These are phyloP conservation scores for Diplosphaera chodatii DNA, from an alignment of 139 green algal genomes.

Conservation along the genomic window DNA sequence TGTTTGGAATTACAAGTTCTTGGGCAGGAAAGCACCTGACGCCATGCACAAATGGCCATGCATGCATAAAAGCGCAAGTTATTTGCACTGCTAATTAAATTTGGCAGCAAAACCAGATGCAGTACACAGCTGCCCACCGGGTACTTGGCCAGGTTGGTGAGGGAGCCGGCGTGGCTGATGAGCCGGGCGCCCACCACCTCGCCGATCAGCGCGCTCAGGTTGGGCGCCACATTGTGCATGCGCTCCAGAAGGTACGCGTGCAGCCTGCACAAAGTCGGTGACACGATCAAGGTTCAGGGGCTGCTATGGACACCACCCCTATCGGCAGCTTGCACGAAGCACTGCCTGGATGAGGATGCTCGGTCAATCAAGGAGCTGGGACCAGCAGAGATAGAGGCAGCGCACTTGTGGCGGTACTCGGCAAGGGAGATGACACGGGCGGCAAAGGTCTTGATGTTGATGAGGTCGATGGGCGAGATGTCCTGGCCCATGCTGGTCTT, in stretches of 20 bases:
- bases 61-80: too few species aligned
- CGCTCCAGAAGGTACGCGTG: constrained; percentile 75
- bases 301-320: too few species aligned
- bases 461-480: constrained; percentile 94
- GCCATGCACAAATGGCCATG: too few species aligned
- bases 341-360: too few species aligned
- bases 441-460: constrained; percentile 97
- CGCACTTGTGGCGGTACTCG: constrained; percentile 69
- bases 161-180: constrained; percentile 85
- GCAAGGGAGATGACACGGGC: constrained; percentile 86
- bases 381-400: too few species aligned
- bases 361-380: too few species aligned
- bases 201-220: constrained; percentile 92
- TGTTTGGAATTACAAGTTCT: too few species aligned
- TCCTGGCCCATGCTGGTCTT: constrained; percentile 87
- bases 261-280: too few species aligned
- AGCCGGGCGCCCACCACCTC: constrained; percentile 94
- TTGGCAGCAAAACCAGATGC: too few species aligned
- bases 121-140: constrained; percentile 38
- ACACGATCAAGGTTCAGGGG: background rate
- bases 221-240: constrained; percentile 92
- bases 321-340: too few species aligned
- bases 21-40: too few species aligned
- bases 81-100: too few species aligned
- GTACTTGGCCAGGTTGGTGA: constrained; percentile 98